Percentiles rank a stretch among this genome's conserved stretches.
Evolutionary conservation across 345 rosid genomes (phyloP).

Genomic region (Eutrema japonicum): DNA sequence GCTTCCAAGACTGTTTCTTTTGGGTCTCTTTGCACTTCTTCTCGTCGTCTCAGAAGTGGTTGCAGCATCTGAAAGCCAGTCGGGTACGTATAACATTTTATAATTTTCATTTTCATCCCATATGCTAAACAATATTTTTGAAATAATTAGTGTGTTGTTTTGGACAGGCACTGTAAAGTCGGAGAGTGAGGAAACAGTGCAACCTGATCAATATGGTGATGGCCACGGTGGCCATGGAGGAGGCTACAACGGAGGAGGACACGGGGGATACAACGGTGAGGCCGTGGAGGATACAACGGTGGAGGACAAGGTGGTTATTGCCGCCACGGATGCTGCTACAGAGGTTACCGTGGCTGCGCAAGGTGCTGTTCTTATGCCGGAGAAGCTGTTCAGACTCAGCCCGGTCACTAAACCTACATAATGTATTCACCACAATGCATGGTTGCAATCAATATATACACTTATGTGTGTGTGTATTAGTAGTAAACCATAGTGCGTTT

Average conservation of each 20-base stretch:
- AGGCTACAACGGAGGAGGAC: slow-evolving; percentile 23
- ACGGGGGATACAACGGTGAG: not conserved
- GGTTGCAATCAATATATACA: not conserved
- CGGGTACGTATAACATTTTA: slow-evolving; percentile 8
- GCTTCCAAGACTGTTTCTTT: slow-evolving; percentile 37
- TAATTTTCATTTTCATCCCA: too few relatives aligned
- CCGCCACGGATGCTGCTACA: slow-evolving; percentile 10
- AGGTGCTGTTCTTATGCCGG: slow-evolving; percentile 18
- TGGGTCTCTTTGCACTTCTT: slow-evolving; percentile 40
- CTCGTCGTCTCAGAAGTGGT: slow-evolving; percentile 32
- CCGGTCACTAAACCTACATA: slow-evolving; percentile 6
- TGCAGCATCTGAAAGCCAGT: slow-evolving; percentile 19
- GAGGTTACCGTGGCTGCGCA: not conserved
- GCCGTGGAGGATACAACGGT: not conserved
- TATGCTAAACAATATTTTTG: too few relatives aligned
- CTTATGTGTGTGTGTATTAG: not conserved
- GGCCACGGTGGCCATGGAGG: not conserved
- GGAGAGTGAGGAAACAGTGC: slow-evolving; percentile 24
- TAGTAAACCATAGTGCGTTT: not conserved
- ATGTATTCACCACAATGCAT: slow-evolving; percentile 1
- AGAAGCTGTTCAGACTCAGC: slow-evolving; percentile 14
- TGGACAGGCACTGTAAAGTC: slow-evolving; percentile 11
- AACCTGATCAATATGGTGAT: slow-evolving; percentile 15
- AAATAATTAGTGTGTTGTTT: not conserved
- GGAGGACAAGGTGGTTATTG: slow-evolving; percentile 14